Evolutionary conservation across 2,329 filamentous ascomycete genomes (phyloP), one percentile per base, ranked within the genome.

Genomic region (Aspergillus neoniger): DNA sequence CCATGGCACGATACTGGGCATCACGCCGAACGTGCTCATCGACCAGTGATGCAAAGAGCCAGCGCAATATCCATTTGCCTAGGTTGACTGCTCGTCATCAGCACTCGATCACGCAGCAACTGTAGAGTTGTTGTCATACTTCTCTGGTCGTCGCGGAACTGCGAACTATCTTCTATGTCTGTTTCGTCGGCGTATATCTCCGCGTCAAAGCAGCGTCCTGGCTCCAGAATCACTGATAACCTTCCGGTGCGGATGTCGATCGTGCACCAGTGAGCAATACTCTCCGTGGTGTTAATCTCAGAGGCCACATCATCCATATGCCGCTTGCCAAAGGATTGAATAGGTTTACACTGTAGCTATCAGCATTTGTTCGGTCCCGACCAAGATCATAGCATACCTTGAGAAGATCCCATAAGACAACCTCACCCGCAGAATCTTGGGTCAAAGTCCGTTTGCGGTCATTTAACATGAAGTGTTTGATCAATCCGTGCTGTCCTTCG

Each of bases 181-280:
- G 96, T 80, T 76, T 98, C 93, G 73, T 99, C 95, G 1, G 92
- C 94, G 74, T 99, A 99, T 76, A 96, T 90, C 72, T 99, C 95
- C 15, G 93, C 95, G 76, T 99, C 95, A 69, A 99, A 99, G 74
- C 93, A 97, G 68, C 96, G 96, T 70, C 95, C 96, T 43, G 93
- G 91, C 72, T 99, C 95, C 17, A 99, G 77, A 17, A 96, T 89
- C 3, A 97, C 94, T 2, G 92, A 94, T 58, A 99, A 81, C 63
- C 91, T 92, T 38, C 95, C 95, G 4, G 94, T 98, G 68, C 94
- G 89, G 19, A 94, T 93, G 71, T 99, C 92, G 56, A 98, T 90
- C 1, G 91, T 91, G 73, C 95, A 99, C 95, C 95, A 99, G 57
- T 96, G 94, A 4, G 94, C 90, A 41, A 98, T 91, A 32, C 89